Evolutionary conservation across 2,329 filamentous ascomycete species (phyloP), one percentile per base, ranked within the genome.

Genomic region (Dactylellina drechsleri): DNA sequence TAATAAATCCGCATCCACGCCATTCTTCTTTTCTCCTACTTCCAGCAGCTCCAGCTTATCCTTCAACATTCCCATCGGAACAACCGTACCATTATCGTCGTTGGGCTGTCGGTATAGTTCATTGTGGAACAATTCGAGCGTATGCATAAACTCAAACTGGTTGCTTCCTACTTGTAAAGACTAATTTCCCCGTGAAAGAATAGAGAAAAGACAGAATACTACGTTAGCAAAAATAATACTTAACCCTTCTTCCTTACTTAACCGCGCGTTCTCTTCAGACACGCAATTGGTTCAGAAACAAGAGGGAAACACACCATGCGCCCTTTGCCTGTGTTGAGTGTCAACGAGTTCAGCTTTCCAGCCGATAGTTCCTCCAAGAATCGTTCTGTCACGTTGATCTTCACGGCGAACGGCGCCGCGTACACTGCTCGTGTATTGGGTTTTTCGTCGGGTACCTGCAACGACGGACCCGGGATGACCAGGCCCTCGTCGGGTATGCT

Each of bases 361-460:
- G 64, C 59, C 16, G 64, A 75, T 43, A 75, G 52, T 59, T 75
- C 71, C 66, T 75, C 71, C 26, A 75, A 54, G 45, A 75, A 75
- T 62, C 71, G 64, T 28, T 75, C 71, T 23, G 71, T 75, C 58
- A 75, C 57, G 53, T 75, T 75, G 31, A 75, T 68, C 64, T 75
- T 75, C 12, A 75, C 52, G 64, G 71, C 71, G 64, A 75, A 75
- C 53, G 71, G 64, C 58, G 71, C 71, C 64, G 64, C 62, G 64
- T 75, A 75, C 54, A 50, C 71, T 64, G 64, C 64, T 68, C 64
- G 57, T 53, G 52, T 64, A 58, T 54, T 68, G n/a, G 64, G 71
- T 64, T 75, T 75, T 56, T 75, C 71, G 47, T 75, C 71, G 71
- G 71, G 64, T 68, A 58, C 52, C 71, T 68, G 64, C 71, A 75